Percentiles rank a stretch among this genome's conserved stretches.
Conservation (phyloP, 2,329 filamentous ascomycete genomes). For the Metarhizium brunneum region DNA sequence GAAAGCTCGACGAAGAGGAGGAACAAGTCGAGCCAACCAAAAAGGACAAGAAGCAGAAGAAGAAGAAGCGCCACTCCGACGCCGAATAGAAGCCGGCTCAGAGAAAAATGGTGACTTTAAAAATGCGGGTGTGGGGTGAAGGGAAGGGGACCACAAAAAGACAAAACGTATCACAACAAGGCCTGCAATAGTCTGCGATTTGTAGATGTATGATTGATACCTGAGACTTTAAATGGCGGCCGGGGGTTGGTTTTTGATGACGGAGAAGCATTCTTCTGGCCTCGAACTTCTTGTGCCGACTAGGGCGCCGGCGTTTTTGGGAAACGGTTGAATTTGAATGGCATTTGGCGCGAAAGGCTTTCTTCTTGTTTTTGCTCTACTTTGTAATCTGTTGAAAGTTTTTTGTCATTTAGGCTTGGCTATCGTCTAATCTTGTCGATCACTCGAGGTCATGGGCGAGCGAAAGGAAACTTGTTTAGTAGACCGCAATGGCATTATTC, state of each 20-base stretch:
- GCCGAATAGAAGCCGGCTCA: constrained; percentile 6
- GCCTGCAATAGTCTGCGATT: constrained; percentile 9
- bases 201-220: constrained; percentile 19
- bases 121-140: not conserved
- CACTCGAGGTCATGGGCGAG: not conserved
- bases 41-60: constrained; percentile 48
- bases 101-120: not conserved
- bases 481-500: not conserved
- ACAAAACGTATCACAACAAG: constrained; percentile 1
- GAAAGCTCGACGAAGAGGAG: constrained; percentile 57
- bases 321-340: constrained; percentile 14
- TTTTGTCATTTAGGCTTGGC: not conserved
- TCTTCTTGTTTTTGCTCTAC: constrained; percentile 6
- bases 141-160: not conserved
- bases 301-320: constrained; percentile 23
- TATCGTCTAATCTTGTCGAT: not conserved
- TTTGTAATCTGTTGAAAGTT: not conserved
- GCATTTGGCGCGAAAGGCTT: constrained; percentile 22
- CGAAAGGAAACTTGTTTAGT: not conserved
- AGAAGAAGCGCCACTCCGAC: constrained; percentile 34
- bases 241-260: not conserved
- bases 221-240: constrained; percentile 13
- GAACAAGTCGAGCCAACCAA: constrained; percentile 53
- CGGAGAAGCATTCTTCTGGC: constrained; percentile 12
- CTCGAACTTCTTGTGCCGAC: constrained; percentile 16